Percentiles rank a stretch among this genome's conserved stretches.
Conservation (phyloP, 1,139 yeast species). For the Wickerhamomyces sp. region DNA sequence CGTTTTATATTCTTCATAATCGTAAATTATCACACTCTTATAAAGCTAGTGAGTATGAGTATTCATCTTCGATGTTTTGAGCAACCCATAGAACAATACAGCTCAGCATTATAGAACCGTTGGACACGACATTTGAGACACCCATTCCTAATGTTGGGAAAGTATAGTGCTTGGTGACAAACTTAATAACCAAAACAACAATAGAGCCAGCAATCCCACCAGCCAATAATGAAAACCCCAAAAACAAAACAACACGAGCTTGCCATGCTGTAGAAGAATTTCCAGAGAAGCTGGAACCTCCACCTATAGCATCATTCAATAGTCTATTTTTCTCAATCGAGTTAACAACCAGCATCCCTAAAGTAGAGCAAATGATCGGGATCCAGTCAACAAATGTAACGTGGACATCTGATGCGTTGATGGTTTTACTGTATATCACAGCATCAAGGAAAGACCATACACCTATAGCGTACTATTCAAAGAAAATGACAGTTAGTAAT, state of each 20-base stretch:
- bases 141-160: slow-evolving; percentile 95
- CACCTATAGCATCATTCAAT: slow-evolving; percentile 54
- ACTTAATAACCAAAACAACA: slow-evolving; percentile 81
- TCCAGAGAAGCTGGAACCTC: slow-evolving; percentile 32
- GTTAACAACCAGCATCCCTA: slow-evolving; percentile 90
- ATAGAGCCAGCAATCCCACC: slow-evolving; percentile 94
- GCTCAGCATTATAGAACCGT: slow-evolving; percentile 77
- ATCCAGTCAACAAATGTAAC: slow-evolving; percentile 94
- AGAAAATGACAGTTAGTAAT: slow-evolving; percentile 10
- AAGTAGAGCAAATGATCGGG: slow-evolving; percentile 80
- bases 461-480: slow-evolving; percentile 64
- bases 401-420: slow-evolving; percentile 82
- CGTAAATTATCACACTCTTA: slow-evolving; percentile 25
- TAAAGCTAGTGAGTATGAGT: slow-evolving; percentile 83
- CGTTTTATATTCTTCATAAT: background rate
- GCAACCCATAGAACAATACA: slow-evolving; percentile 88
- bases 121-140: slow-evolving; percentile 77
- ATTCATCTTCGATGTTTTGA: slow-evolving; percentile 93
- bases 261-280: slow-evolving; percentile 75
- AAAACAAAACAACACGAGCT: slow-evolving; percentile 81
- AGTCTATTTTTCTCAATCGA: slow-evolving; percentile 84
- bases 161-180: slow-evolving; percentile 67
- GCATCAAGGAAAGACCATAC: slow-evolving; percentile 90
- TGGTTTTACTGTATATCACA: slow-evolving; percentile 77
- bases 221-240: slow-evolving; percentile 89